Conservation (phyloP, 208 protist species). For the Trypanosoma boissoni region DNA sequence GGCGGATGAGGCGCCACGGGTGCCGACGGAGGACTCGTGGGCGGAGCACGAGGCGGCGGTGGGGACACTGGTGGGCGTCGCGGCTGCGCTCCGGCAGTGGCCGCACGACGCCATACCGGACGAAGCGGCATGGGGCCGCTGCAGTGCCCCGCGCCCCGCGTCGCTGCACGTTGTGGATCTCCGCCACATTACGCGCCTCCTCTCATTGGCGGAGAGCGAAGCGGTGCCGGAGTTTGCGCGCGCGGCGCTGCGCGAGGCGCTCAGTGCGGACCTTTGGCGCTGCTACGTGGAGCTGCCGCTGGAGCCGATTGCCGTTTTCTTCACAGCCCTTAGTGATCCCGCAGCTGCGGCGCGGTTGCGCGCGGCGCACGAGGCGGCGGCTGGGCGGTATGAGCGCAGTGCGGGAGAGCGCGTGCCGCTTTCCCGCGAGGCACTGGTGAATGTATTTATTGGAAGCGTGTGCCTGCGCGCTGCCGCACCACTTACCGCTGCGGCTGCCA, state of each 20-base stretch:
- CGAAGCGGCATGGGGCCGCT: constrained; percentile 8
- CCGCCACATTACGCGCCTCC: constrained; percentile 13
- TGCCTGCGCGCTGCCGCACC: constrained; percentile 11
- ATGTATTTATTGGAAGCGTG: constrained; percentile 24
- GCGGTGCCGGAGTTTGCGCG: constrained; percentile 34
- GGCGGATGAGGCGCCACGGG: constrained; percentile 14
- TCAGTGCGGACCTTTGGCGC: constrained; percentile 34
- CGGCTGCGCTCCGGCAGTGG: constrained; percentile 24
- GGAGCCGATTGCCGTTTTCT: constrained; percentile 29
- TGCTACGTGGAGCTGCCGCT: constrained; percentile 29
- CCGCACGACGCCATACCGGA: constrained; percentile 16
- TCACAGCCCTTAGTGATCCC: background rate
- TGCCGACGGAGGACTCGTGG: background rate
- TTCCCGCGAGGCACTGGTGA: constrained; percentile 13
- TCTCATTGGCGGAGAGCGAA: constrained; percentile 27
- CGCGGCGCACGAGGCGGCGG: too few relatives aligned
- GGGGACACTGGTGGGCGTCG: constrained; percentile 23
- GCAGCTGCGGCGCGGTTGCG: too few relatives aligned
- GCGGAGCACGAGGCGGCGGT: constrained; percentile 18
- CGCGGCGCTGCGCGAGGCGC: constrained; percentile 17
- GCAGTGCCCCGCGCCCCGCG: constrained; percentile 14
- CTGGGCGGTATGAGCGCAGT: constrained; percentile 14
- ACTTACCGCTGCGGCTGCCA: constrained; percentile 7
- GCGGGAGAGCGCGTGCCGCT: too few relatives aligned
- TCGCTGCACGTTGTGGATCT: constrained; percentile 24